phyloP scores from a whole-genome alignment of 176 grass and related monocot genomes.

The Aegilops longissima region DNA sequence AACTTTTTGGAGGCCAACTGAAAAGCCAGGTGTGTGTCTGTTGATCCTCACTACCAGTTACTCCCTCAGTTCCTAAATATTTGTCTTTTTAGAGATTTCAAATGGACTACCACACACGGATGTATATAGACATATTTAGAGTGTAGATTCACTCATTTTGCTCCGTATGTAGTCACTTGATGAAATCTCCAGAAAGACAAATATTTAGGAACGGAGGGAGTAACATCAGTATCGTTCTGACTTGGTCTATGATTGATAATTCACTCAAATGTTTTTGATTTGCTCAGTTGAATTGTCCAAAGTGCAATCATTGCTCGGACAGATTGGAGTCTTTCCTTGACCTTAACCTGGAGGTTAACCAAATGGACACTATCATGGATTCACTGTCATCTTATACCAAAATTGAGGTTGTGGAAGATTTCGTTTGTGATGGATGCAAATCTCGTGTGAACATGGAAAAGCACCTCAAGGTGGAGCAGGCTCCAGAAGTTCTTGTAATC shows the following conservation, averaged over 20 bases:
- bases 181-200: too few species aligned
- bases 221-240: background rate
- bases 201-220: too few species aligned
- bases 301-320: slow-evolving; percentile 43
- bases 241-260: background rate
- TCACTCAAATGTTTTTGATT: background rate
- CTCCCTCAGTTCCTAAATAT: too few species aligned
- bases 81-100: too few species aligned
- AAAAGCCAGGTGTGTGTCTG: slow-evolving; percentile 53
- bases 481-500: slow-evolving; percentile 54
- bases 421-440: slow-evolving; percentile 55
- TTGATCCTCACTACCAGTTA: background rate
- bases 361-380: slow-evolving; percentile 28
- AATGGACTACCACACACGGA: too few species aligned
- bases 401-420: slow-evolving; percentile 51
- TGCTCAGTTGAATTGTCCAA: slow-evolving; percentile 48
- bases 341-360: slow-evolving; percentile 60
- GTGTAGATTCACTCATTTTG: too few species aligned
- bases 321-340: slow-evolving; percentile 53
- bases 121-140: too few species aligned
- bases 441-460: slow-evolving; percentile 54
- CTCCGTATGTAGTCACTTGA: too few species aligned
- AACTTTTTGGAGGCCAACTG: slow-evolving; percentile 49
- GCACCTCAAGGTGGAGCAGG: slow-evolving; percentile 46
- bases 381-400: slow-evolving; percentile 57